phyloP scores from a whole-genome alignment of 495 filamentous ascomycete species.

The Daldinia concentrica region DNA sequence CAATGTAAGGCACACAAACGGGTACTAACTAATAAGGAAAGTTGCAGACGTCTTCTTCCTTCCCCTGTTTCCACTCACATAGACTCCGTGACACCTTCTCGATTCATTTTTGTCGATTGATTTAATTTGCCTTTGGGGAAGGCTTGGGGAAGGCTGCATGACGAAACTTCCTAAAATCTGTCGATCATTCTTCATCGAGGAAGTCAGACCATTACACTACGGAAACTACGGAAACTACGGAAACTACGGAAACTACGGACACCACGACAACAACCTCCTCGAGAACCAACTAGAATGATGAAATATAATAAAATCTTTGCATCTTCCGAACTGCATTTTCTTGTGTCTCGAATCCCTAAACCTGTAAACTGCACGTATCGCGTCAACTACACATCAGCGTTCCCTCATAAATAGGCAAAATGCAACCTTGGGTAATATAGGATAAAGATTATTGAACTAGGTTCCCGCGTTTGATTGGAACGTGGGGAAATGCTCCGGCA shows the following conservation, averaged over 20 bases:
- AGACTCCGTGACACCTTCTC: conserved; percentile 36
- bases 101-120: conserved; percentile 7
- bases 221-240: conserved; percentile 4
- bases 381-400: conserved; percentile 24
- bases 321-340: conserved; percentile 1
- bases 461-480: conserved; percentile 32
- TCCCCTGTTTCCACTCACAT: conserved; percentile 22
- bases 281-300: conserved; percentile 14
- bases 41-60: conserved; percentile 15
- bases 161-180: conserved; percentile 2
- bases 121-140: conserved; percentile 11
- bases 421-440: conserved; percentile 38
- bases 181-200: conserved; percentile 22
- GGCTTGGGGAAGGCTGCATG: conserved; percentile 26
- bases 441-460: conserved; percentile 33
- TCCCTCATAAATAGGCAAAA: conserved; percentile 40
- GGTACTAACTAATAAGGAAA: conserved; percentile 29
- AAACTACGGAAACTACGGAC: conserved; percentile 1
- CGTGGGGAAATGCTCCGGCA: conserved; percentile 19
- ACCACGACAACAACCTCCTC: not conserved
- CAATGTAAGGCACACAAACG: conserved; percentile 36
- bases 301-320: not conserved
- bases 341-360: conserved; percentile 1
- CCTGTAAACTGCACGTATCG: conserved; percentile 2
- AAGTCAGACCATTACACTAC: conserved; percentile 23